phyloP scores from a whole-genome alignment of 495 filamentous ascomycete genomes.

The Monascus purpureus region DNA sequence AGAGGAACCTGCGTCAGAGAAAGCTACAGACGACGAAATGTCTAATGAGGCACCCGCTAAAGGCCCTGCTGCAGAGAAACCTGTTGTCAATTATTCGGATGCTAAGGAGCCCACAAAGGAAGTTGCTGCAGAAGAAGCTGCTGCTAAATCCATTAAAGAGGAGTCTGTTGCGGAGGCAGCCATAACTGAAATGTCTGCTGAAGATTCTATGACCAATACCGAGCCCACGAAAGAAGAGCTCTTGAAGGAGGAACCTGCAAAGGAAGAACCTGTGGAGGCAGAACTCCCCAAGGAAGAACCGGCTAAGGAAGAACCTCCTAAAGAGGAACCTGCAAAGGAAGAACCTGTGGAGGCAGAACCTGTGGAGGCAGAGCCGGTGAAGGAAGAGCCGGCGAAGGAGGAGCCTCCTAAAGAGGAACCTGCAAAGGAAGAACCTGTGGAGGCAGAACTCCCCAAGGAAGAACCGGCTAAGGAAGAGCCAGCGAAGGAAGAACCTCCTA shows the following conservation, averaged over 20 bases:
- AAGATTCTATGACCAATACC: not conserved
- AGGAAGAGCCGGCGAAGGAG: conserved; percentile 2
- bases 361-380: not conserved
- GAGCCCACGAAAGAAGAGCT: conserved; percentile 1
- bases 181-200: not conserved
- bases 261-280: conserved; percentile 1
- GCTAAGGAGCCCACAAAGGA: not conserved
- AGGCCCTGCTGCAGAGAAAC: not conserved
- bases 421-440: conserved; percentile 2
- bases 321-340: conserved; percentile 3
- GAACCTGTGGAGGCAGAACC: conserved; percentile 1
- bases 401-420: conserved; percentile 3
- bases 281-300: conserved; percentile 2
- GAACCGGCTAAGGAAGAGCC: conserved; percentile 1
- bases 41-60: not conserved
- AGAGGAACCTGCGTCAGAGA: not conserved
- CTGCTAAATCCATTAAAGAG: not conserved
- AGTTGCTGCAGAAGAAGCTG: not conserved
- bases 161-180: not conserved
- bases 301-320: not conserved
- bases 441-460: conserved; percentile 4
- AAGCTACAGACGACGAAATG: too few species aligned
- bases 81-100: not conserved
- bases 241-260: not conserved
- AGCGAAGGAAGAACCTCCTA: conserved; percentile 1